Conservation (phyloP, 192 early-diverging fungal genomes). For the Dimargaris verticillata region DNA sequence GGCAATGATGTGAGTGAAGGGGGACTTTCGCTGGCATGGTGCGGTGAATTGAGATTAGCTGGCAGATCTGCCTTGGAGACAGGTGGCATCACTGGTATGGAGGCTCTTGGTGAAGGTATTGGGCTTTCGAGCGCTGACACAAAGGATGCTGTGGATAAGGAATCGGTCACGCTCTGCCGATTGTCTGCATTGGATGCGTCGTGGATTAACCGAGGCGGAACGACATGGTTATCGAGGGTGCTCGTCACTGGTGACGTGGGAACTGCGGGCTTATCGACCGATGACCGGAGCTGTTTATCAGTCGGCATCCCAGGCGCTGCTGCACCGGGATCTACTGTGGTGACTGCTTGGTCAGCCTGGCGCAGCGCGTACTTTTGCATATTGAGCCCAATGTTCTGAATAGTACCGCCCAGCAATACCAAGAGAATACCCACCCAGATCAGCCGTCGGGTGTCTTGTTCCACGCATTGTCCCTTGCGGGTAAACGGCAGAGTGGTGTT, state of each 20-base stretch:
- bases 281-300: too few relatives aligned
- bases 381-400: constrained; percentile 62
- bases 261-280: neutral
- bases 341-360: constrained; percentile 36
- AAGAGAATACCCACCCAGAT: constrained; percentile 63
- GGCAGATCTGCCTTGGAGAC: too few relatives aligned
- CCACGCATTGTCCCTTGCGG: constrained; percentile 26
- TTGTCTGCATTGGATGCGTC: too few relatives aligned
- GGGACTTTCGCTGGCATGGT: neutral
- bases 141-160: neutral
- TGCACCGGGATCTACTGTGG: constrained; percentile 10
- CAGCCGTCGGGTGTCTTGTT: constrained; percentile 29
- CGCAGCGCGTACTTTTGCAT: constrained; percentile 62
- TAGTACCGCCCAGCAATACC: constrained; percentile 42
- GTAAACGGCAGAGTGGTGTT: constrained; percentile 14
- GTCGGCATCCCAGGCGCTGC: too few relatives aligned
- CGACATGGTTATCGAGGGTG: neutral
- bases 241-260: constrained; percentile 11
- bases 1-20: neutral
- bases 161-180: neutral
- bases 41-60: neutral
- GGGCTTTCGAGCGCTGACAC: neutral
- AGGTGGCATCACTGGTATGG: too few relatives aligned
- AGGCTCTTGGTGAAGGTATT: too few relatives aligned
- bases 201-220: too few relatives aligned